These are phyloP conservation scores for Trifolium repens DNA, from an alignment of 306 rosid genomes.

Conservation along the genomic window DNA sequence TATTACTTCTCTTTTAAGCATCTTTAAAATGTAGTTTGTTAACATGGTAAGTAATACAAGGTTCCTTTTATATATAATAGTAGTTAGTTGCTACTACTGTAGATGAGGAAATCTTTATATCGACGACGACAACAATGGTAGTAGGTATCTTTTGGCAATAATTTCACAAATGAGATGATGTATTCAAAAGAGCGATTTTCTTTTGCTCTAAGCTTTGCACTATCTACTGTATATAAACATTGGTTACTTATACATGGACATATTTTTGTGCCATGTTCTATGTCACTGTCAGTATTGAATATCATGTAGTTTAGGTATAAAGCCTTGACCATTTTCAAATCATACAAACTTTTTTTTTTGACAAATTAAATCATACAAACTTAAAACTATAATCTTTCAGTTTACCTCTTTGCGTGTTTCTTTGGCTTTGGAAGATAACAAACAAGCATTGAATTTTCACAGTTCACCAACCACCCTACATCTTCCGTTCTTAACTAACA, in stretches of 20 bases:
- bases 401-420: conserved; percentile 9
- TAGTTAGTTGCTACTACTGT: conserved; percentile 3
- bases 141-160: neutral
- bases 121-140: conserved; percentile 27
- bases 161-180: conserved; percentile 7
- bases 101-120: conserved; percentile 22
- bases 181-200: conserved; percentile 8
- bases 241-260: neutral
- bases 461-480: neutral
- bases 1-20: conserved; percentile 25
- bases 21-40: conserved; percentile 34
- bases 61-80: conserved; percentile 3
- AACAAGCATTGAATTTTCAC: conserved; percentile 23
- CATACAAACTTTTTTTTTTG: neutral
- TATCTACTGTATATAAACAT: conserved; percentile 1
- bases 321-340: neutral
- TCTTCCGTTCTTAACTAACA: neutral
- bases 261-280: neutral
- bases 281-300: neutral
- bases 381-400: neutral
- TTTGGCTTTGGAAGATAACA: neutral
- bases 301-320: neutral
- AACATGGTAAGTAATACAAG: conserved; percentile 10
- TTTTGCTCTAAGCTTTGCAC: conserved; percentile 1
- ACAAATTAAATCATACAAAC: neutral